phyloP scores from a whole-genome alignment of 352 stramenopile genomes.

The Globisporangium iwayamae region DNA sequence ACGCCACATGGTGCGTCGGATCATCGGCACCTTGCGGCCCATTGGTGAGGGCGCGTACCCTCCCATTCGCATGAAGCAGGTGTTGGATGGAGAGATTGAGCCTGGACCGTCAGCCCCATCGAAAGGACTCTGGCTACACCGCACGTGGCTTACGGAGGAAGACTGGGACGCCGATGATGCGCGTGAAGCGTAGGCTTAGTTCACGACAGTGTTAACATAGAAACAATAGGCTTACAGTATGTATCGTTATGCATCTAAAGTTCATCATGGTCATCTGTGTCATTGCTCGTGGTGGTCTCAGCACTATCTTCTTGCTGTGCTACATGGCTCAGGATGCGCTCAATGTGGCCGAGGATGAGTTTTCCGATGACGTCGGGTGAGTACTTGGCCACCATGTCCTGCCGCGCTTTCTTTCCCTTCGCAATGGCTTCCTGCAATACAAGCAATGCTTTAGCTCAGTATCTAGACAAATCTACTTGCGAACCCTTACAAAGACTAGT shows the following conservation, averaged over 20 bases:
- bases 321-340: conserved; percentile 53
- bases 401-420: conserved; percentile 68
- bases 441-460: background rate
- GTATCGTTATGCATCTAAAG: conserved; percentile 30
- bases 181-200: conserved; percentile 23
- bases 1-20: conserved; percentile 86
- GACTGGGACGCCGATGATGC: conserved; percentile 59
- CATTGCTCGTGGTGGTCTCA: background rate
- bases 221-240: background rate
- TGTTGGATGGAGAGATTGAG: conserved; percentile 49
- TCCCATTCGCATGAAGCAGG: conserved; percentile 55
- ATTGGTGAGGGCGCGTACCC: conserved; percentile 73
- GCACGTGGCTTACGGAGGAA: conserved; percentile 76
- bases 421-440: conserved; percentile 40
- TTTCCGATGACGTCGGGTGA: conserved; percentile 68
- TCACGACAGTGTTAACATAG: conserved; percentile 22
- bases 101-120: conserved; percentile 68
- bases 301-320: conserved; percentile 9
- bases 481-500: background rate
- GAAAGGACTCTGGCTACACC: conserved; percentile 81
- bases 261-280: conserved; percentile 39
- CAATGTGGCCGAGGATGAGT: conserved; percentile 62
- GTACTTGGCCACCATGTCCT: conserved; percentile 85
- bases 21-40: conserved; percentile 72
- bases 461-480: background rate